Percentiles rank a stretch among this genome's conserved stretches.
phyloP scores from a whole-genome alignment of 2,329 filamentous ascomycete genomes.

The Mycosphaerelloides madeirae region DNA sequence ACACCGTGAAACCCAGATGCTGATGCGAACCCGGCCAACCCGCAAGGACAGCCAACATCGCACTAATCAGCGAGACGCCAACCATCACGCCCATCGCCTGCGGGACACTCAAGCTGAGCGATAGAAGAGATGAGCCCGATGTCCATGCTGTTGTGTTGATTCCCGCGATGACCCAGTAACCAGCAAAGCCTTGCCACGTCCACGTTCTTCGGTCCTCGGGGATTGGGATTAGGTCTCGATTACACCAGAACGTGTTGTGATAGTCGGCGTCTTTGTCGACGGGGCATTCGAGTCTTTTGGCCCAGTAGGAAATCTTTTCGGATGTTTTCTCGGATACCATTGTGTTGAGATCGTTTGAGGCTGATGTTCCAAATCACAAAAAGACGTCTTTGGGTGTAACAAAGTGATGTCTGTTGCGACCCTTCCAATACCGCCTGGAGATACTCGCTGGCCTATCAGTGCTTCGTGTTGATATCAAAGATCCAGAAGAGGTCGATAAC shows the following conservation, averaged over 20 bases:
- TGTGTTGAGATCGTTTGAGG: too few species aligned
- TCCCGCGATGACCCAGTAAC: constrained; percentile 16
- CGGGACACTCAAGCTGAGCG: constrained; percentile 10
- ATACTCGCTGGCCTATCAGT: not conserved
- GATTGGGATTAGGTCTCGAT: constrained; percentile 15
- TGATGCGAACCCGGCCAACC: constrained; percentile 35
- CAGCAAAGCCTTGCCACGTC: constrained; percentile 17
- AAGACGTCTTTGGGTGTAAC: too few species aligned
- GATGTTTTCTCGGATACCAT: constrained; percentile 3
- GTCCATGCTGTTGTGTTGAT: constrained; percentile 18
- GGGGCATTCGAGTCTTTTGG: constrained; percentile 12
- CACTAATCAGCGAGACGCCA: constrained; percentile 32
- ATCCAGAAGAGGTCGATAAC: not conserved
- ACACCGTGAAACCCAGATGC: constrained; percentile 34
- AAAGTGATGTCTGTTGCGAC: too few species aligned
- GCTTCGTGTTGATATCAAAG: too few species aligned
- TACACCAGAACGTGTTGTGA: constrained; percentile 16
- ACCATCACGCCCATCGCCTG: constrained; percentile 31
- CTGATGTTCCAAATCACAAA: too few species aligned
- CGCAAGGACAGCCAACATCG: constrained; percentile 32
- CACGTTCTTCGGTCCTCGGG: constrained; percentile 11
- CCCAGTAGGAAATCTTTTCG: constrained; percentile 2
- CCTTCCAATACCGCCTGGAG: not conserved
- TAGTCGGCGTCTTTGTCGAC: constrained; percentile 11
- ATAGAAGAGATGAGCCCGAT: not conserved